These are phyloP conservation scores for Echeveria elegans DNA, from an alignment of 164 flowering plant species.

Conservation along the genomic window DNA sequence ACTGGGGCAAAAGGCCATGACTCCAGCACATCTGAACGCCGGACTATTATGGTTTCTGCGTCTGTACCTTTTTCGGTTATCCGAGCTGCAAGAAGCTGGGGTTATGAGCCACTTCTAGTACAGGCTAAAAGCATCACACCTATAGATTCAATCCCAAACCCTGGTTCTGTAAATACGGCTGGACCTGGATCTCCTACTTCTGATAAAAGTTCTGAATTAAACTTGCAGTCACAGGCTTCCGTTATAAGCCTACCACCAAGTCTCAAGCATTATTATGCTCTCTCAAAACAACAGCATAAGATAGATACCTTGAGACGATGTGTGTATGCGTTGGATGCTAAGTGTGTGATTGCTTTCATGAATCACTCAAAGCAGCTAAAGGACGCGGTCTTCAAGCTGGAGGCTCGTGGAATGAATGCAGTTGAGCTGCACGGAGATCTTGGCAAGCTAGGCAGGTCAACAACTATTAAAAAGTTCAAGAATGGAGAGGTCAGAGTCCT, in stretches of 20 bases:
- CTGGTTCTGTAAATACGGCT: conserved; percentile 32
- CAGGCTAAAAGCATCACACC: conserved; percentile 62
- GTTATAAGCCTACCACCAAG: conserved; percentile 6
- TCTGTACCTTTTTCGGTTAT: conserved; percentile 85
- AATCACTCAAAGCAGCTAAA: conserved; percentile 74
- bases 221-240: conserved; percentile 54
- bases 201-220: conserved; percentile 24
- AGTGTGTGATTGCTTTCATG: conserved; percentile 88
- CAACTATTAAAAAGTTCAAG: conserved; percentile 75
- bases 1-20: conserved; percentile 15
- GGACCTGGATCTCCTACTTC: conserved; percentile 25
- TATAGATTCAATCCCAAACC: conserved; percentile 48
- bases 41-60: conserved; percentile 82
- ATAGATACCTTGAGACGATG: conserved; percentile 84
- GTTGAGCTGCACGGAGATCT: conserved; percentile 93
- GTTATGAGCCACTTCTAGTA: conserved; percentile 75
- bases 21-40: conserved; percentile 43
- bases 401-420: conserved; percentile 84
- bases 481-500: conserved; percentile 73
- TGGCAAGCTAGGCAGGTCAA: conserved; percentile 77
- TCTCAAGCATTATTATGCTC: background rate
- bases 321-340: conserved; percentile 86
- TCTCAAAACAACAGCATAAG: conserved; percentile 68
- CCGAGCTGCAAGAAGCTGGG: conserved; percentile 90
- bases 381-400: conserved; percentile 84